phyloP scores from a whole-genome alignment of 257 asterid species.

The Solanum sitiens region DNA sequence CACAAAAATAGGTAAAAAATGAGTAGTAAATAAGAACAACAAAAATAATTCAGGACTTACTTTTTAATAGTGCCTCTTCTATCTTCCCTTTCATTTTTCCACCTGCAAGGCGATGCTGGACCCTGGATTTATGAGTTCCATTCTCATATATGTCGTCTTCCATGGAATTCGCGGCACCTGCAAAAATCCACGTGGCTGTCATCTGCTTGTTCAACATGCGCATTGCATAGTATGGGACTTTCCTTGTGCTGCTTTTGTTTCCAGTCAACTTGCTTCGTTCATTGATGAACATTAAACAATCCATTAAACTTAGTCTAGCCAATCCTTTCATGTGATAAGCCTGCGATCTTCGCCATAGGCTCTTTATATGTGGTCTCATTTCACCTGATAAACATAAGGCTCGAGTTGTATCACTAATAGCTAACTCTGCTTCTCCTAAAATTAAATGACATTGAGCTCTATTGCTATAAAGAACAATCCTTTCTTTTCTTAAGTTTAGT shows the following conservation, averaged over 20 bases:
- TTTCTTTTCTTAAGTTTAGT: constrained; percentile 10
- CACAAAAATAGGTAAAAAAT: neutral
- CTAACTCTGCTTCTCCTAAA: constrained; percentile 16
- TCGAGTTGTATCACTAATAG: constrained; percentile 23
- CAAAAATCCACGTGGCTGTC: constrained; percentile 7
- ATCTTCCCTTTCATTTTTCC: neutral
- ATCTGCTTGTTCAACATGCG: constrained; percentile 23
- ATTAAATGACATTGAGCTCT: constrained; percentile 21
- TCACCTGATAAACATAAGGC: constrained; percentile 22
- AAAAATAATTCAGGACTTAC: neutral
- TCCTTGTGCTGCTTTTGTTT: neutral
- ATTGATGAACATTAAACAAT: constrained; percentile 21
- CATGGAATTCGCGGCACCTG: neutral
- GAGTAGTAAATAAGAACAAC: too few relatives aligned
- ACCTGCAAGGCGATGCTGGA: neutral
- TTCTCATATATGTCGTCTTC: neutral
- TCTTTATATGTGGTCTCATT: constrained; percentile 9
- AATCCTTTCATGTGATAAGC: constrained; percentile 24
- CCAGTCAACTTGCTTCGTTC: neutral
- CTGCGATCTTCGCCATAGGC: constrained; percentile 35
- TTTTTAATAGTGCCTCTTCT: neutral
- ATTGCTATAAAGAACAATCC: constrained; percentile 25
- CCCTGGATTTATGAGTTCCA: neutral
- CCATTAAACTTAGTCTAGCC: constrained; percentile 23
- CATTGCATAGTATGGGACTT: constrained; percentile 14